phyloP scores from a whole-genome alignment of 805 yeast species.

The Cyberlindnera nakhonratchasimensis region DNA sequence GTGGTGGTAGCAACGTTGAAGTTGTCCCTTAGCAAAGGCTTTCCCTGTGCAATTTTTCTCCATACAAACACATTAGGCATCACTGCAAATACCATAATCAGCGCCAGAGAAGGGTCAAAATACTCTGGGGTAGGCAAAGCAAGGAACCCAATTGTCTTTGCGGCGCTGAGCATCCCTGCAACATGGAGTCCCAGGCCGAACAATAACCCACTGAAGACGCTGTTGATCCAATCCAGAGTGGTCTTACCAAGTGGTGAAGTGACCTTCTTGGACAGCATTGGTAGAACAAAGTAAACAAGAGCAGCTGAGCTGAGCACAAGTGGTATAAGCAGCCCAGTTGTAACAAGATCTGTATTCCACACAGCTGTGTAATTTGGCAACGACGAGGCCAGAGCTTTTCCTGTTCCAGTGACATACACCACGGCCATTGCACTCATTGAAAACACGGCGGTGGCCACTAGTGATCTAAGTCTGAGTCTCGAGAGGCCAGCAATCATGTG shows the following conservation, averaged over 20 bases:
- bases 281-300: constrained; percentile 29
- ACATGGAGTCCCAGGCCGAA: constrained; percentile 47
- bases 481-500: constrained; percentile 52
- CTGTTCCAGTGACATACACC: constrained; percentile 7
- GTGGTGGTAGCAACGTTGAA: constrained; percentile 29
- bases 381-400: constrained; percentile 5
- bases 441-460: constrained; percentile 43
- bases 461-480: constrained; percentile 40
- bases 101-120: constrained; percentile 45
- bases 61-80: constrained; percentile 43
- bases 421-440: constrained; percentile 32
- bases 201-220: constrained; percentile 30
- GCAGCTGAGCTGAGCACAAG: constrained; percentile 5
- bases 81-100: constrained; percentile 42
- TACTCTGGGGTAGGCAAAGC: constrained; percentile 33
- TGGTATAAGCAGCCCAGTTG: constrained; percentile 2
- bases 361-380: constrained; percentile 5
- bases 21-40: constrained; percentile 21
- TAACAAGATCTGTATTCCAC: constrained; percentile 8
- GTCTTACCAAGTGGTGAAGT: background rate
- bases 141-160: constrained; percentile 45
- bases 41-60: constrained; percentile 21
- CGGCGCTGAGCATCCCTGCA: constrained; percentile 44
- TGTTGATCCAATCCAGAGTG: constrained; percentile 9
- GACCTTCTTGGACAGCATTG: constrained; percentile 16